Conservation (phyloP, 768 basidiomycete genomes). For the Trametes elegans region DNA sequence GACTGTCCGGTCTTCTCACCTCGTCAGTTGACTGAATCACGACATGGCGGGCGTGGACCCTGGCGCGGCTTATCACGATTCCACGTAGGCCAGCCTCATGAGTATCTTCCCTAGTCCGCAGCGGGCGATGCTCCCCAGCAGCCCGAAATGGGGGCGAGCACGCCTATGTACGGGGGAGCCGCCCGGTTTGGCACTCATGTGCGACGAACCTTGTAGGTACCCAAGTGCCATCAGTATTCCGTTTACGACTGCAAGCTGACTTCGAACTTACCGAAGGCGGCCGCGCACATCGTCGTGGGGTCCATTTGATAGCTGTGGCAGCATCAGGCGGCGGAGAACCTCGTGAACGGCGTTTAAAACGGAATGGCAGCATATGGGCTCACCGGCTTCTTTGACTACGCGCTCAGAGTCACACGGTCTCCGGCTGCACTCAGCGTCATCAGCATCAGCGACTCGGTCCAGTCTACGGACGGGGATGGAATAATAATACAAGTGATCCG, state of each 20-base stretch:
- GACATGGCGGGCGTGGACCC: conserved; percentile 2
- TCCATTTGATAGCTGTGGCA: conserved; percentile 1
- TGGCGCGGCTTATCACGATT: conserved; percentile 11
- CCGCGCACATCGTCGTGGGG: not conserved
- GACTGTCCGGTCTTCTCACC: conserved; percentile 22
- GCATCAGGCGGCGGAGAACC: conserved; percentile 11
- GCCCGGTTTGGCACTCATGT: conserved; percentile 1
- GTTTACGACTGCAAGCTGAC: conserved; percentile 9
- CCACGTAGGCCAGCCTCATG: conserved; percentile 14
- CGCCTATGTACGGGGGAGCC: not conserved
- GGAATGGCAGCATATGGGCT: conserved; percentile 15
- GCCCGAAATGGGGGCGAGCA: conserved; percentile 1
- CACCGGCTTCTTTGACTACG: conserved; percentile 4
- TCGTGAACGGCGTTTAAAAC: conserved; percentile 9
- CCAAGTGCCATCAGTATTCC: conserved; percentile 2
- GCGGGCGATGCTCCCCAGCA: not conserved
- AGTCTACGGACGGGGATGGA: conserved; percentile 7
- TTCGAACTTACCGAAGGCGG: conserved; percentile 11
- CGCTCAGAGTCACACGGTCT: conserved; percentile 16
- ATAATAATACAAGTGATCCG: conserved; percentile 22
- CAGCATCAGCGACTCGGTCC: conserved; percentile 5
- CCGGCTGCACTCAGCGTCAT: not conserved
- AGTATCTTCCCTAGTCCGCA: conserved; percentile 7
- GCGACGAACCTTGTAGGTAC: not conserved
- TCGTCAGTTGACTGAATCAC: conserved; percentile 25